Percentiles rank a stretch among this genome's conserved stretches.
phyloP scores from a whole-genome alignment of 73 alveolate species.

The Strombidium stylifer region DNA sequence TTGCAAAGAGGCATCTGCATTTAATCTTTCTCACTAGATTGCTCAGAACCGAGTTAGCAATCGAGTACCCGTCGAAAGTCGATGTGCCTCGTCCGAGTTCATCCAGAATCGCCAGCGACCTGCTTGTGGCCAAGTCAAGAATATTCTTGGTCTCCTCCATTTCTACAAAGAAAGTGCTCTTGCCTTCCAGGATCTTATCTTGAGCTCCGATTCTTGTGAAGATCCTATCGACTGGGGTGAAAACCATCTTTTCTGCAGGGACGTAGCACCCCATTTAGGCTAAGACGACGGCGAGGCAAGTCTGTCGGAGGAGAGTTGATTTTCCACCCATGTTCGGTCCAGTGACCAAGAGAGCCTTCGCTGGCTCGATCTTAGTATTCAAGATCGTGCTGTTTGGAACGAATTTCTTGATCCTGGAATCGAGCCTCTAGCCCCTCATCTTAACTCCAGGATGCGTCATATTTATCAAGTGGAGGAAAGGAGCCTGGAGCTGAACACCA shows the following conservation, averaged over 20 bases:
- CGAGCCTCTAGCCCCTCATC: conserved; percentile 5
- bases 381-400: background rate
- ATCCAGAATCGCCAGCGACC: conserved; percentile 84
- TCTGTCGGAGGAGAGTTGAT: conserved; percentile 81
- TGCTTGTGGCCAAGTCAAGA: conserved; percentile 65
- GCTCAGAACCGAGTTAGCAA: conserved; percentile 75
- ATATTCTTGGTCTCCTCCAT: conserved; percentile 81
- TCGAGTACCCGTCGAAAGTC: conserved; percentile 88
- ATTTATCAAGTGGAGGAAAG: conserved; percentile 53
- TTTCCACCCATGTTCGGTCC: conserved; percentile 98
- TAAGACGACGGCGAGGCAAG: conserved; percentile 73
- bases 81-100: conserved; percentile 88
- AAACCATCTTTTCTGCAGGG: conserved; percentile 43
- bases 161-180: conserved; percentile 78
- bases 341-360: conserved; percentile 64
- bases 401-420: conserved; percentile 9
- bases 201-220: conserved; percentile 91
- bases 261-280: conserved; percentile 83
- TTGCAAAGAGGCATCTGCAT: conserved; percentile 79
- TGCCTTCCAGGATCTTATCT: conserved; percentile 87
- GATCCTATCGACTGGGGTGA: conserved; percentile 77
- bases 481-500: conserved; percentile 21
- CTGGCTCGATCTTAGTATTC: background rate
- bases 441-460: conserved; percentile 80
- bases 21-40: conserved; percentile 66